Base-by-base conservation (phyloP, 116 monocot genomes). In the Dioscorea cayenensis region DNA sequence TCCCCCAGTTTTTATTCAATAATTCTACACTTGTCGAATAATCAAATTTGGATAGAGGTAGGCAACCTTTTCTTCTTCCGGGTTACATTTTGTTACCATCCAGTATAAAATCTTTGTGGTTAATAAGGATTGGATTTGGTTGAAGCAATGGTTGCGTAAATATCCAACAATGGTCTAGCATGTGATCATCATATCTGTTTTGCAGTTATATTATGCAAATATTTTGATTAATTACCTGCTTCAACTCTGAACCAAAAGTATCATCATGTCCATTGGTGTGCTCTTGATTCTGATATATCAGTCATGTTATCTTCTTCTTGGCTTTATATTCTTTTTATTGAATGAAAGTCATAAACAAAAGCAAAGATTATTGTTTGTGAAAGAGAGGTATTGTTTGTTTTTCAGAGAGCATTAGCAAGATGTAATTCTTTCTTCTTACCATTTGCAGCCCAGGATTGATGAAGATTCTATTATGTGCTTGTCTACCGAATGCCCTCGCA, bases 371-470 rank as follows among this genome's bases (percentile, higher is more conserved):
- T 32, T 32, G 1, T 19, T 55, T n/a, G 17, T 55, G 55, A n/a
- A 55, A 55, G 55, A 55, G 55, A 55, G n/a, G 14, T 55, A 55
- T 5, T 16, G 18, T 55, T 55, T 18, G 55, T 55, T 55, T 55
- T 16, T 55, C 16, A 18, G 19, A 55, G 17, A 55, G 16, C 55
- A 55, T 16, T n/a, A 5, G 14, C 4, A n/a, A 55, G 55, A 14
- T n/a, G 55, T 16, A 14, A 43, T 12, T 43, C 2, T 43, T 12
- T 55, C 14, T 55, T 5, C 17, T 55, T n/a, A 55, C 55, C 19
- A 55, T 55, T 51, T 77, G 28, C 80, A 97, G 97, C 88, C 86
- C 55, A 87, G 77, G 35, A 97, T 97, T 50, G 93, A 97, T 55
- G 81, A 89, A 16, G 77, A 83, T 67, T 97, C 93, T 58, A 81